Evolutionary conservation across 192 early-diverging fungal species (phyloP), one percentile per base, ranked within the genome.

Genomic region (Borealophlyctis nickersoniae): DNA sequence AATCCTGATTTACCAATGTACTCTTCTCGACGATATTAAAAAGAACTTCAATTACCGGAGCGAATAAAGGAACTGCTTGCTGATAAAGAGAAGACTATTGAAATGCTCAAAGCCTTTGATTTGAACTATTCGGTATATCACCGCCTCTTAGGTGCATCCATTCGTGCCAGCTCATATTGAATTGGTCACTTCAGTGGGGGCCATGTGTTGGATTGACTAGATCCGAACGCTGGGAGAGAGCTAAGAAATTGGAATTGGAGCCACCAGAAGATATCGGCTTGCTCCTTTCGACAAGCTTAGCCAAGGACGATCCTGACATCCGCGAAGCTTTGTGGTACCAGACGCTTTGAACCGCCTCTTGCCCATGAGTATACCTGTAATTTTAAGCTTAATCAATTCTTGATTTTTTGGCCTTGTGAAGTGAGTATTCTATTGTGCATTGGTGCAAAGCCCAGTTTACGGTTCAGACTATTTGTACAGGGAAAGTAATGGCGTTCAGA

Each of bases 221-320:
- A 22, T 56, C 83, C 66, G 79, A 79, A 51, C 69, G 83, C 23
- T 85, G 83, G 83, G 69, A 85, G 35, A 62, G 80, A 36, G 80
- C 80, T 16, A 26, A 74, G 16, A 72, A 65, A 36, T 69, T 84
- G 14, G 73, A 70, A 4, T 62, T 84, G 11, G 60, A 77, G 22
- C 82, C 82, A 24, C 80, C 82, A 3, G 13, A 50, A 13, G 58
- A 77, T 24, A 51, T 78, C 26, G 23, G 36, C 32, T 24, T 31
- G 13, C 52, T 76, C 13, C 51, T 76, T 2, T 26, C 9, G 9
- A 49, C 50, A 3, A 31, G 27, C 14, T 55, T 67, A 50, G 56
- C 39, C 19, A 19, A 45, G 35, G 34, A 60, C 0, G 62, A 58
- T 24, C 58, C 16, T 19, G 71, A 66, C 31, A 14, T 73, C 24